Evolutionary conservation across 345 rosid species (phyloP), one percentile per base, ranked within the genome.

Genomic region (Eucalyptus fibrosa): DNA sequence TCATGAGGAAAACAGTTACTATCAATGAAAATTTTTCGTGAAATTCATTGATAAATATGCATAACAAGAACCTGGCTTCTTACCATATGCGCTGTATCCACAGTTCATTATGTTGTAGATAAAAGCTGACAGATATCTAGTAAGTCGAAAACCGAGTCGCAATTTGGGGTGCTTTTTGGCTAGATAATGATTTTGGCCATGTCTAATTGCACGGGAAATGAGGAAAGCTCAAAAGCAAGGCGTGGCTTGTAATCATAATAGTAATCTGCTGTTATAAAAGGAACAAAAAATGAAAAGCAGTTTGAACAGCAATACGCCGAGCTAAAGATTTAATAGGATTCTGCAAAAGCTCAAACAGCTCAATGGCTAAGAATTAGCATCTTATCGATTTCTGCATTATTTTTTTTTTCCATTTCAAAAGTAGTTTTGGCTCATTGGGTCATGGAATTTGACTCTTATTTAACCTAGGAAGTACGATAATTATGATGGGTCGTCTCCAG

Each of bases 181-280:
- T 88, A 89, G 82, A 87, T 87, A 89, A 93, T 93, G 90, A 91
- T 93, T 90, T 89, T 89, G 86, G 91, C 94, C 94, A 93, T 90
- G 59, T 86, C 91, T 88, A 72, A 89, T 85, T 92, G 94, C 90
- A 59, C 89, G 89, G 88, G 90, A 86, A 89, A 50, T 88, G 90
- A 85, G 90, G 69, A 91, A 91, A 88, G n/a, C 82, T 40, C 88
- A 56, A 86, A 88, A 89, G 85, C 67, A 86, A 89, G 60, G 80
- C 45, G 24, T 67, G 88, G 81, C 55, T 86, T 67, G 85, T 77
- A 86, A 55, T 51, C 12, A 42, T 32, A 62, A 56, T 12, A n/a
- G 51, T 81, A 83, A 88, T 32, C 51, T 47, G 82, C n/a, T 7
- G 77, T 45, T 15, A 47, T 59, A 40, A 87, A 53, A 42, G 32